Conservation (phyloP, 495 filamentous ascomycete genomes). For the Thermochaetoides thermophila region DNA sequence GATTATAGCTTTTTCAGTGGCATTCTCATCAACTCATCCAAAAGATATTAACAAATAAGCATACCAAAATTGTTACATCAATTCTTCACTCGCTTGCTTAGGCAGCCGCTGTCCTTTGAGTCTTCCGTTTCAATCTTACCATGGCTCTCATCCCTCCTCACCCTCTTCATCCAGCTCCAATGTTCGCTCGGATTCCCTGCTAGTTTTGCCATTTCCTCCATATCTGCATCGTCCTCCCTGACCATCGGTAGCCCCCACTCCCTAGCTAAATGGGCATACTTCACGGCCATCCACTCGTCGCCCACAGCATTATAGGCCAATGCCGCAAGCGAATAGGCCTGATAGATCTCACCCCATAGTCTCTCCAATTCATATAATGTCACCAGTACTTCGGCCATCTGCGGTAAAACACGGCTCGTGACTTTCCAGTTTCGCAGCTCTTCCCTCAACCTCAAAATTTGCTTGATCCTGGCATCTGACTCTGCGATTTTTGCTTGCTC, state of each 20-base stretch:
- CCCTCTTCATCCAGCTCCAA: conserved; percentile 21
- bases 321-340: conserved; percentile 25
- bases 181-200: conserved; percentile 18
- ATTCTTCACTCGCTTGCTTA: background rate
- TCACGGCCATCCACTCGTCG: conserved; percentile 21
- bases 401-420: conserved; percentile 12
- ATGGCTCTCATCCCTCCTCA: no score
- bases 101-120: conserved; percentile 1
- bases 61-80: no score
- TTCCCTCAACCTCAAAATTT: conserved; percentile 17
- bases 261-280: conserved; percentile 21
- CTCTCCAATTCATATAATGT: conserved; percentile 24
- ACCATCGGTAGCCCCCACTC: conserved; percentile 23
- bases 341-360: conserved; percentile 19
- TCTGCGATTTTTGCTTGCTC: conserved; percentile 9
- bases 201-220: conserved; percentile 20
- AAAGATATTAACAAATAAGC: no score
- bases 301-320: conserved; percentile 25
- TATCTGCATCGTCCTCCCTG: conserved; percentile 15
- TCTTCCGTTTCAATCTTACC: conserved; percentile 9
- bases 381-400: conserved; percentile 25
- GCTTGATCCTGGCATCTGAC: conserved; percentile 19
- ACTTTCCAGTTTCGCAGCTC: conserved; percentile 16
- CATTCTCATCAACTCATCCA: no score
- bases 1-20: no score